phyloP scores from a whole-genome alignment of 129 eudicot genomes.

The Ambrosia trifida region DNA sequence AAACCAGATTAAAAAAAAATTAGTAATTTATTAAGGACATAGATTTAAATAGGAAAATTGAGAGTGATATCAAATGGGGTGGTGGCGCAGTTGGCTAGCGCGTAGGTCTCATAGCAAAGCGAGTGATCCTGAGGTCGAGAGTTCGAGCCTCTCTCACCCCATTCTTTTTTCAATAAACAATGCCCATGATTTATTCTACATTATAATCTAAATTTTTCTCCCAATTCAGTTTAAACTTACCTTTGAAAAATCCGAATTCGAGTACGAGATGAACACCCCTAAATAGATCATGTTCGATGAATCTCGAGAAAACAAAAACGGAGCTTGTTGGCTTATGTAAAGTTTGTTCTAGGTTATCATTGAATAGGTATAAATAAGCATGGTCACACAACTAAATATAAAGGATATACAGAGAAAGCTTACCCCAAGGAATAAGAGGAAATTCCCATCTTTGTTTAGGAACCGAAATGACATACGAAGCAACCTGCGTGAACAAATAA shows the following conservation, averaged over 20 bases:
- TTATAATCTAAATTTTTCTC: too few species aligned
- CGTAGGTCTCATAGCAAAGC: constrained; percentile 92
- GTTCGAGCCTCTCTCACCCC: constrained; percentile 61
- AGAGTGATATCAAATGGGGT: constrained; percentile 45
- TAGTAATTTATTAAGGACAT: too few species aligned
- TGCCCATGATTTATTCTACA: too few species aligned
- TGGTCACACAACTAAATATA: constrained; percentile 10
- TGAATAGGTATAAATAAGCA: constrained; percentile 16
- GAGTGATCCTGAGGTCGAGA: constrained; percentile 65
- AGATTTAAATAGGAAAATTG: too few species aligned
- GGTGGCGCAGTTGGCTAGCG: constrained; percentile 99
- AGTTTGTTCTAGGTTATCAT: neutral
- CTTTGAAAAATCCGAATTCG: too few species aligned
- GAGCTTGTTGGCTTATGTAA: too few species aligned
- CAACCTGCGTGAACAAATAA: constrained; percentile 44
- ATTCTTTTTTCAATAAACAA: neutral
- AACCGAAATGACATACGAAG: constrained; percentile 62
- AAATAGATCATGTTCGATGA: too few species aligned
- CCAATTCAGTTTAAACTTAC: too few species aligned
- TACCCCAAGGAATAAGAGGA: constrained; percentile 89
- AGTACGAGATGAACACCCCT: too few species aligned
- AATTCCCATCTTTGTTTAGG: constrained; percentile 76
- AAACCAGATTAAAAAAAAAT: too few species aligned
- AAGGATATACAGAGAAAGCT: constrained; percentile 24
- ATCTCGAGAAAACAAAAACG: too few species aligned